Evolutionary conservation across 345 rosid species (phyloP).

Genomic region (Adansonia digitata): DNA sequence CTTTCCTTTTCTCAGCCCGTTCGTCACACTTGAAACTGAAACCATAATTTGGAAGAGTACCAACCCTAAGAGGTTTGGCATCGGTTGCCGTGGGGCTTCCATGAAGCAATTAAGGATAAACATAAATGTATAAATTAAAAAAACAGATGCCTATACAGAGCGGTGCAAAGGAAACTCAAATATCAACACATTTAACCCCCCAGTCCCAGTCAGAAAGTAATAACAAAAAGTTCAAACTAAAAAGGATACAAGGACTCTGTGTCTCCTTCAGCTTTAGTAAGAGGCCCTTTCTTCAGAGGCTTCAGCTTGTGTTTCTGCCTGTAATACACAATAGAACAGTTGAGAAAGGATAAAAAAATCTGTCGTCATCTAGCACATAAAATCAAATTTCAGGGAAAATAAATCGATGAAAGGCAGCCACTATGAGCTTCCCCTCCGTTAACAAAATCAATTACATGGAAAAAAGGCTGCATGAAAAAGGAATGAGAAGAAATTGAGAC

Average conservation of each 20-base stretch:
- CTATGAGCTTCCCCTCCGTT: neutral
- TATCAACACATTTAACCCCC: constrained; percentile 4
- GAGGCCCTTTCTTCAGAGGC: constrained; percentile 48
- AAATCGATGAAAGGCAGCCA: neutral
- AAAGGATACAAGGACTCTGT: constrained; percentile 70
- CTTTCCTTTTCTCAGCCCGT: constrained; percentile 97
- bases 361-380: neutral
- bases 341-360: constrained; percentile 16
- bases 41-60: constrained; percentile 94
- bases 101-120: constrained; percentile 32
- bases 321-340: constrained; percentile 25
- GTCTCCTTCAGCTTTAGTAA: constrained; percentile 55
- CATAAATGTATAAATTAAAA: constrained; percentile 8
- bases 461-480: neutral
- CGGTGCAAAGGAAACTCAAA: constrained; percentile 13
- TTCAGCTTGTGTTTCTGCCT: constrained; percentile 66
- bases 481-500: neutral
- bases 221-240: constrained; percentile 14
- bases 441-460: neutral
- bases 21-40: constrained; percentile 95
- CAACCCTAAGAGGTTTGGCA: constrained; percentile 54
- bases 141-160: neutral
- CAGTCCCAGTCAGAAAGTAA: constrained; percentile 3
- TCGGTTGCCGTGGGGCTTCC: constrained; percentile 67
- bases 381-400: neutral